Evolutionary conservation across 345 rosid genomes (phyloP).

Genomic region (Noccaea caerulescens): DNA sequence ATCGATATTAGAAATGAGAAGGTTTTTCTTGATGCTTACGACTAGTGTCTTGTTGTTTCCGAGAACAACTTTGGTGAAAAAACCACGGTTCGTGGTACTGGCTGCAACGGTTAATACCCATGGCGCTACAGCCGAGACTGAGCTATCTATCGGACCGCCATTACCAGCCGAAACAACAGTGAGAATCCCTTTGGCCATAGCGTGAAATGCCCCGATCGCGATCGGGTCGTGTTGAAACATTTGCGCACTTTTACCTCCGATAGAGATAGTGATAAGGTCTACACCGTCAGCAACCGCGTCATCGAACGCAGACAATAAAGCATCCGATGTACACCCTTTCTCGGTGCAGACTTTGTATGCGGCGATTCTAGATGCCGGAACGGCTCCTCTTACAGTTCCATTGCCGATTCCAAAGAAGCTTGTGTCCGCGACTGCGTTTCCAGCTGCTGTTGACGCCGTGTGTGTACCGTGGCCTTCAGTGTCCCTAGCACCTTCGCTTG

Average conservation of each 20-base stretch:
- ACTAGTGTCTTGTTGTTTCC: constrained; percentile 47
- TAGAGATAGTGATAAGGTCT: constrained; percentile 46
- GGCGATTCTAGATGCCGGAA: constrained; percentile 55
- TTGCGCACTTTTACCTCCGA: rapidly evolving
- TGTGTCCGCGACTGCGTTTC: constrained; percentile 40
- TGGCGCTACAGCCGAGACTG: constrained; percentile 39
- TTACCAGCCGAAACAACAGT: constrained; percentile 52
- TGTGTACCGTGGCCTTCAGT: constrained; percentile 49
- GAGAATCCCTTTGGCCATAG: constrained; percentile 52
- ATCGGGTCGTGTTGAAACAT: constrained; percentile 26
- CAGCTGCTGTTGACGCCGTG: constrained; percentile 66
- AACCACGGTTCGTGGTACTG: constrained; percentile 49
- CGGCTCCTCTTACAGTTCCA: constrained; percentile 57
- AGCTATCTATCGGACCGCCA: neutral
- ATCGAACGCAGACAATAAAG: constrained; percentile 47
- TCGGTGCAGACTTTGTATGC: constrained; percentile 44
- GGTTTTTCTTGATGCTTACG: constrained; percentile 45
- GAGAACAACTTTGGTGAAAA: constrained; percentile 47
- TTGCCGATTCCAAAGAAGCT: constrained; percentile 53
- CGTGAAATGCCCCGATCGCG: constrained; percentile 58
- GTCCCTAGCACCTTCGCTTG: constrained; percentile 35
- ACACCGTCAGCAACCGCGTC: constrained; percentile 57
- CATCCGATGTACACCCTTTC: neutral
- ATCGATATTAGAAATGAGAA: neutral
- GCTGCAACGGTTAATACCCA: constrained; percentile 59